Conservation (phyloP, 129 eudicot species). For the Centrapalus pauciflorus region DNA sequence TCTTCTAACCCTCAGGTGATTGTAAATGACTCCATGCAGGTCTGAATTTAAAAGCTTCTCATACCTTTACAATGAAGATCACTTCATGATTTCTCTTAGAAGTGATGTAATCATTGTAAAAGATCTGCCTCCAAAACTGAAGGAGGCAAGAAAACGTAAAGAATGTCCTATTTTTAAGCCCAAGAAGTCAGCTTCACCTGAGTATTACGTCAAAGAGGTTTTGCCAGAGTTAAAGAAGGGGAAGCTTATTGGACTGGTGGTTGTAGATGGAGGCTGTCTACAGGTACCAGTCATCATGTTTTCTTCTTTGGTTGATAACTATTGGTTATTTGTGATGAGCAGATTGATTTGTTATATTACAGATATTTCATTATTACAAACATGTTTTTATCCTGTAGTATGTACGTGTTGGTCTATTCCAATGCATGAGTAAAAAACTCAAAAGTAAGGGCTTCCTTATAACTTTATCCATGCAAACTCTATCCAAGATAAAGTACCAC, state of each 20-base stretch:
- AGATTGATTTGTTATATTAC: neutral
- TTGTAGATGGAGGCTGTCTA: conserved; percentile 77
- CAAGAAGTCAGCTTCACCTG: conserved; percentile 47
- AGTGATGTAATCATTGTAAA: conserved; percentile 66
- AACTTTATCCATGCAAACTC: neutral
- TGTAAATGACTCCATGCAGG: conserved; percentile 29
- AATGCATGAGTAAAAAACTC: neutral
- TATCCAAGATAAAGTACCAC: neutral
- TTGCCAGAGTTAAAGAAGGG: conserved; percentile 51
- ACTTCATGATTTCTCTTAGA: conserved; percentile 54
- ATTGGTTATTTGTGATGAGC: too few relatives aligned
- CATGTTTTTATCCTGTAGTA: neutral
- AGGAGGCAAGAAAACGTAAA: conserved; percentile 51
- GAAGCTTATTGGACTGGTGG: conserved; percentile 59
- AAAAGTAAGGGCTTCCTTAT: neutral
- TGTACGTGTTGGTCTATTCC: neutral
- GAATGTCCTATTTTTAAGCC: conserved; percentile 60
- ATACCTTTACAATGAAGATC: conserved; percentile 66
- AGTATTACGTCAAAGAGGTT: conserved; percentile 46
- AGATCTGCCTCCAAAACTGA: conserved; percentile 46
- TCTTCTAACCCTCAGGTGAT: neutral
- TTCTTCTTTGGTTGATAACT: neutral
- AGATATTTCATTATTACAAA: neutral
- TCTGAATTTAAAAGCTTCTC: conserved; percentile 73
- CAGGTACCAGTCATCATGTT: conserved; percentile 41